A percentile compares a stretch with the other conserved stretches of the same genome.
Evolutionary conservation across 805 yeast species (phyloP).

Genomic region (Candida pseudoglaebosa): DNA sequence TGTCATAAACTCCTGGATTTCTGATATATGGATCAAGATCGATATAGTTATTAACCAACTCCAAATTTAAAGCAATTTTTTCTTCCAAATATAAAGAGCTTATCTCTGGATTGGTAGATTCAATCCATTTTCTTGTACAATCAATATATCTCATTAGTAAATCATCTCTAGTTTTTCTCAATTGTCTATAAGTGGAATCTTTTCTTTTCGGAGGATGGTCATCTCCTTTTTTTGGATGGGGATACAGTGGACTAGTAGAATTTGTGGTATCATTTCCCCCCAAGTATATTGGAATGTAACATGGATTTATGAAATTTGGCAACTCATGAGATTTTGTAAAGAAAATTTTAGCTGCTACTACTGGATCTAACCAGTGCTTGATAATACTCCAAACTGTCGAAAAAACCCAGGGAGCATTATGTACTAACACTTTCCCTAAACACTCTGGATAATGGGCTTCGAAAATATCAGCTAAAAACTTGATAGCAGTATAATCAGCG

Average conservation of each 20-base stretch:
- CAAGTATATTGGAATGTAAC: slow-evolving; percentile 59
- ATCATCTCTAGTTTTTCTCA: slow-evolving; percentile 49
- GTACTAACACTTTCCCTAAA: slow-evolving; percentile 75
- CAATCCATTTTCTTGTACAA: slow-evolving; percentile 75
- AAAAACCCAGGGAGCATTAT: slow-evolving; percentile 95
- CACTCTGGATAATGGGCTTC: slow-evolving; percentile 96
- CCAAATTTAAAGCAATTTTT: slow-evolving; percentile 47
- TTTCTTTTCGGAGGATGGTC: slow-evolving; percentile 20
- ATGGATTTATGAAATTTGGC: slow-evolving; percentile 51
- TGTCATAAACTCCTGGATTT: slow-evolving; percentile 71
- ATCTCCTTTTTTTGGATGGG: slow-evolving; percentile 51
- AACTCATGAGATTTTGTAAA: slow-evolving; percentile 77
- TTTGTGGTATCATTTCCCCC: slow-evolving; percentile 69
- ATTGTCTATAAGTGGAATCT: slow-evolving; percentile 35
- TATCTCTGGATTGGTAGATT: slow-evolving; percentile 47
- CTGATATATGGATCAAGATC: slow-evolving; percentile 76
- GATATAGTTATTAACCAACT: slow-evolving; percentile 60
- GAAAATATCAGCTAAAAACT: slow-evolving; percentile 79
- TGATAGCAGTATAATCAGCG: slow-evolving; percentile 89
- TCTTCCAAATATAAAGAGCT: slow-evolving; percentile 47
- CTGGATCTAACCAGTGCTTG: slow-evolving; percentile 93
- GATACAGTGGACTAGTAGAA: slow-evolving; percentile 47
- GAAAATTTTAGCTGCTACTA: slow-evolving; percentile 82
- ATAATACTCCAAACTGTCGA: slow-evolving; percentile 90
- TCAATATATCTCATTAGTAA: slow-evolving; percentile 52